Base-by-base conservation (phyloP, 1,284 basidiomycete genomes). In the Boletus calvinii region DNA sequence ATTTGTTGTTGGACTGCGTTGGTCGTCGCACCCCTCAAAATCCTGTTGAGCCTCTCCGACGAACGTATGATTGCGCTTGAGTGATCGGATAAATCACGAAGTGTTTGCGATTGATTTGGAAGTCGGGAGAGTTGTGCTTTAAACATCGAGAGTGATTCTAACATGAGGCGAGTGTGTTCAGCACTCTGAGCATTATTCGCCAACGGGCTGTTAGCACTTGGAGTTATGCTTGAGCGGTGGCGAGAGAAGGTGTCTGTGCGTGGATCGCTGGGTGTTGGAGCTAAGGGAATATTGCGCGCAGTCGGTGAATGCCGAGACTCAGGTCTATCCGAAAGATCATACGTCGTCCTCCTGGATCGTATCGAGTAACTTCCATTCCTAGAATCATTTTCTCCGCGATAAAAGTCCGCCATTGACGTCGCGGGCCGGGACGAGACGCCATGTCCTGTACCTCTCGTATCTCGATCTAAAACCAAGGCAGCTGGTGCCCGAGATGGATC, bases 1-100 rank as follows among this genome's bases (percentile, higher is more conserved):
- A 92, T 85, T 66, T 90, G 85, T 47, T 79, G 75, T 55, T 88
- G 84, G 42, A 90, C 65, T 2, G 87, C 83, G 36, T 75, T 71
- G 50, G 76, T 72, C 12, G 79, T 83, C 4, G 78, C 80, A 2
- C 68, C 62, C 41, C 82, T 75, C 57, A 90, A 66, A 59, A 86
- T 72, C 38, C 61, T 74, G 61, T 87, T 87, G 50, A 92, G 69
- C 54, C 75, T 76, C 56, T 87, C 84, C 10, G 86, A 77, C 18
- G 80, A 73, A 48, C 77, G 74, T 12, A 86, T 85, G 30, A 90
- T 76, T n/a, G 73, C 74, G 59, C 82, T 78, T 2, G 87, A 84
- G 48, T 74, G 78, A 47, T 79, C 74, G 45, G 80, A 73, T 32
- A 90, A 65, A 40, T 87, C 85, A 2, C 74, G 74, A 18, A 75